These are phyloP conservation scores for Nepenthes alata DNA, from an alignment of 179 eudicot genomes.

Conservation along the genomic window DNA sequence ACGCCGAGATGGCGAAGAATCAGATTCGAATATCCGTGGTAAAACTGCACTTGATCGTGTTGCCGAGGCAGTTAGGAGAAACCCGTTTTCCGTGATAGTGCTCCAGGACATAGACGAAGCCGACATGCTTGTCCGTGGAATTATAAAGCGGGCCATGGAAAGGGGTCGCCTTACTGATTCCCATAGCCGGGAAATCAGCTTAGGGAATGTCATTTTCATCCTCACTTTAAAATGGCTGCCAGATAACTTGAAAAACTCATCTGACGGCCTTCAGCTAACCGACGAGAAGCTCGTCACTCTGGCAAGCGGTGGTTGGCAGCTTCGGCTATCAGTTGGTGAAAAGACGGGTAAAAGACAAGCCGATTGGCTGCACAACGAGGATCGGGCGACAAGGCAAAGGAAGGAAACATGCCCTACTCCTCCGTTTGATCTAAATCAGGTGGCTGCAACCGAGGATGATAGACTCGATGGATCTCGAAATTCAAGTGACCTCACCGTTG, in stretches of 20 bases:
- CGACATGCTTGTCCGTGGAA: slow-evolving; percentile 50
- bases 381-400: slow-evolving; percentile 38
- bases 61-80: slow-evolving; percentile 65
- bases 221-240: slow-evolving; percentile 53
- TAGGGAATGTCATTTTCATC: slow-evolving; percentile 67
- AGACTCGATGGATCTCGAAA: slow-evolving; percentile 59
- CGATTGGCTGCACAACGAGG: slow-evolving; percentile 43
- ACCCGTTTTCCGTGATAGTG: slow-evolving; percentile 71
- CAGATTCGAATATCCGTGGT: slow-evolving; percentile 52
- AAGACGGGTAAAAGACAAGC: slow-evolving; percentile 45
- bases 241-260: slow-evolving; percentile 14
- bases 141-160: slow-evolving; percentile 74
- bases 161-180: slow-evolving; percentile 74
- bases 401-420: slow-evolving; percentile 33
- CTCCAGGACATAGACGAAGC: slow-evolving; percentile 83
- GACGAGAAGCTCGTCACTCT: slow-evolving; percentile 46
- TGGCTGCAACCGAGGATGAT: slow-evolving; percentile 51
- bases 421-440: slow-evolving; percentile 59
- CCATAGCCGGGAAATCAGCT: slow-evolving; percentile 84
- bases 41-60: slow-evolving; percentile 69
- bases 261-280: slow-evolving; percentile 17
- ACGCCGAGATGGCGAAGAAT: slow-evolving; percentile 46
- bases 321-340: slow-evolving; percentile 39
- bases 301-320: slow-evolving; percentile 59
- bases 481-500: slow-evolving; percentile 70